Evolutionary conservation across 2,329 filamentous ascomycete species (phyloP), one percentile per base, ranked within the genome.

Genomic region (Aspergillus versicolor): DNA sequence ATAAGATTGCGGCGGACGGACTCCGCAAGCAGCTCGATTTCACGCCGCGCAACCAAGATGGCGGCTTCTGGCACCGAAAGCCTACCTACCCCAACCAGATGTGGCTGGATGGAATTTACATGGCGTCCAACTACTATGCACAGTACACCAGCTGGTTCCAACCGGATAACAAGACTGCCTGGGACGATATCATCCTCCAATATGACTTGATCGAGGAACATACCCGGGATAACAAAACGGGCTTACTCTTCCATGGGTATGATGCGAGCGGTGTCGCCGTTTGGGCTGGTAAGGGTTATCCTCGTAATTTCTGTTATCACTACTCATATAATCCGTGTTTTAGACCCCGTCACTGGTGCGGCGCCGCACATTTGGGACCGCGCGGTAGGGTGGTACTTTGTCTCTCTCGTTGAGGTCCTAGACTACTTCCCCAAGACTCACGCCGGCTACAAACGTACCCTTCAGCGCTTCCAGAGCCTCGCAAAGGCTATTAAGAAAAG

Each of bases 61-160:
- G 58, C 3, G 60, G 60, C 8, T 51, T 62, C 19, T 62, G 58
- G 60, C 60, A 62, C 32, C 60, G 60, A 7, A 44, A 47, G n/a
- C 58, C 58, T 0, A 62, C 60, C 1, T 62, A 62, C 41, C 60
- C 60, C 6, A 52, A 62, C 21, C 60, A 62, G 27, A 62, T 62
- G 60, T 62, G 60, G 60, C 46, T 62, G 50, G 60, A 62, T 50
- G 60, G 60, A 1, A 60, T 62, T n/a, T 61, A 62, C 19, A 62
- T 62, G 60, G 49, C 55, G 21, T 46, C 44, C 11, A 62, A 59
- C 34, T 61, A 58, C 27, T 62, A 61, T 13, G 58, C 60, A 11
- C 52, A 57, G 21, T 62, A 55, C 15, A 62, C 60, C 4, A 46
- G 30, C 21, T 62, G 60, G 60, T 60, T 62, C 30, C 52, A 62